phyloP scores from a whole-genome alignment of 495 filamentous ascomycete genomes.

The Penicillium fimorum region DNA sequence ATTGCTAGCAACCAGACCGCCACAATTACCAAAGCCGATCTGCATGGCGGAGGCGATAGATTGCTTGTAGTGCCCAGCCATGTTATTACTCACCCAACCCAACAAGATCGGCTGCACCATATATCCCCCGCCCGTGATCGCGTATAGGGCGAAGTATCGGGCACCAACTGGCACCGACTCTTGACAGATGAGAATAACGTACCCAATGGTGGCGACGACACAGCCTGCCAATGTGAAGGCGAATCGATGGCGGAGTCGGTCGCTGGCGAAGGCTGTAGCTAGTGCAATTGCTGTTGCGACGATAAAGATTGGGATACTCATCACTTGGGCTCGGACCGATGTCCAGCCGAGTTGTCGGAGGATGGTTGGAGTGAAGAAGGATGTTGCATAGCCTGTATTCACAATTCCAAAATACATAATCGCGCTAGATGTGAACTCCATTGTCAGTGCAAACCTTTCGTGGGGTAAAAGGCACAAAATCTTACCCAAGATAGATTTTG shows the following conservation, averaged over 20 bases:
- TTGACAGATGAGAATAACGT: slow-evolving; percentile 49
- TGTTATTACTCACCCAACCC: slow-evolving; percentile 55
- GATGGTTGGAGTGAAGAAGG: slow-evolving; percentile 58
- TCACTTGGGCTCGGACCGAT: slow-evolving; percentile 48
- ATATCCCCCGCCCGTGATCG: slow-evolving; percentile 47
- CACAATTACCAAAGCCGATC: slow-evolving; percentile 53
- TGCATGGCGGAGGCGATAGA: slow-evolving; percentile 50
- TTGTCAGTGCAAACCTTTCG: background rate
- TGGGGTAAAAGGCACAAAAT: background rate
- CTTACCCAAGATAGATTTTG: slow-evolving; percentile 55
- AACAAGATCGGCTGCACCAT: slow-evolving; percentile 46
- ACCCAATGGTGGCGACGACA: slow-evolving; percentile 48
- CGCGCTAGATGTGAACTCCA: slow-evolving; percentile 21
- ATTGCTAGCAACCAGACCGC: slow-evolving; percentile 54
- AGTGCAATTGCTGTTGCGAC: slow-evolving; percentile 49
- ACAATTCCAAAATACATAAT: slow-evolving; percentile 52
- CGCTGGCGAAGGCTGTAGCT: slow-evolving; percentile 43
- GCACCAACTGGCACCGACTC: slow-evolving; percentile 32
- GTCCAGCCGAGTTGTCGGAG: slow-evolving; percentile 57
- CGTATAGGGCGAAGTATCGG: slow-evolving; percentile 53
- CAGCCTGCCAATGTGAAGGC: slow-evolving; percentile 50
- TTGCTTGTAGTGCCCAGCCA: slow-evolving; percentile 59
- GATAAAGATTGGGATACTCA: slow-evolving; percentile 57
- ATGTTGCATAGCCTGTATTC: slow-evolving; percentile 49
- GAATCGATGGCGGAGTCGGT: slow-evolving; percentile 50